A percentile compares a stretch with the other conserved stretches of the same genome.
These are phyloP conservation scores for Magnolia officinalis DNA, from an alignment of 164 flowering plant species.

Conservation along the genomic window DNA sequence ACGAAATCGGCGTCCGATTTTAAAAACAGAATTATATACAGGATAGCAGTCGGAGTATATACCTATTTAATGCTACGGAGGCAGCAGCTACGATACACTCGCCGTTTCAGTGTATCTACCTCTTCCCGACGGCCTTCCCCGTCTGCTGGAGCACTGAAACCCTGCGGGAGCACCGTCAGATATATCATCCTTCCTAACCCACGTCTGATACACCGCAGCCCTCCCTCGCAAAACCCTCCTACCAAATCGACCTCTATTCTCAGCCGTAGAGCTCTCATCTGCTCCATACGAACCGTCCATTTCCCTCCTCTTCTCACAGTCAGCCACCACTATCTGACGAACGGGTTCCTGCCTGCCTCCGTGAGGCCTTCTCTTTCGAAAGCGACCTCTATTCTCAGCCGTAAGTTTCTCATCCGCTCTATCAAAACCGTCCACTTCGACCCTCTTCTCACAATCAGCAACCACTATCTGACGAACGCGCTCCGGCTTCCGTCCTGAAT, in stretches of 20 bases:
- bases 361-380: background rate
- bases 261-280: background rate
- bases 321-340: background rate
- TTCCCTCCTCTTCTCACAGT: background rate
- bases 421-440: background rate
- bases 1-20: no score
- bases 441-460: no score
- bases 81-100: background rate
- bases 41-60: no score
- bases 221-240: background rate
- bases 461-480: no score
- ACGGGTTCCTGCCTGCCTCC: no score
- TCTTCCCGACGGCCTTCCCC: background rate
- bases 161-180: background rate
- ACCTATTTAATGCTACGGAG: background rate
- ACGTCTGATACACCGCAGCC: background rate
- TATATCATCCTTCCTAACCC: constrained; percentile 11
- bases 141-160: background rate
- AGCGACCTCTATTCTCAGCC: background rate
- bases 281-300: background rate
- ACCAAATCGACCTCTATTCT: background rate
- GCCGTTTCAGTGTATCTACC: background rate
- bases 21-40: no score
- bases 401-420: background rate
- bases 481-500: no score